Base-by-base conservation (phyloP, 768 basidiomycete species). In the Mycena indigotica region DNA sequence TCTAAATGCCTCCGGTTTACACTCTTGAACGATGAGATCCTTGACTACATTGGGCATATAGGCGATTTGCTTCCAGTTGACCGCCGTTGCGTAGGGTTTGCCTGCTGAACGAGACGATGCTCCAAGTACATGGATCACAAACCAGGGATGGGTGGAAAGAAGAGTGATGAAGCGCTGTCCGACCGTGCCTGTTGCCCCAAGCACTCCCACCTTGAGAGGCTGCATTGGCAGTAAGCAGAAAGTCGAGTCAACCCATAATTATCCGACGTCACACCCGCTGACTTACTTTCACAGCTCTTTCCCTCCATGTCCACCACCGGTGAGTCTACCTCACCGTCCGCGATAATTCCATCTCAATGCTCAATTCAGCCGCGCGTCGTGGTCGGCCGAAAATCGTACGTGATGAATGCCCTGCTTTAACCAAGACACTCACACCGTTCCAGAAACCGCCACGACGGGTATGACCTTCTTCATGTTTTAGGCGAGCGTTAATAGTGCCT, bases 81-180 rank as follows among this genome's bases (percentile, higher is more conserved):
- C 82, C 12, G 88, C 92, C 30, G 80, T 75, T 26, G 72, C 66
- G 70, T 98, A 99, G 39, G 78, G 69, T 68, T 93, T 92, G 10
- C 93, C 93, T 15, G 93, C 93, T 1, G 93, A 95, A 66, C 94
- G 73, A 1, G 87, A 74, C 10, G 93, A 96, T 40, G 97, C 97
- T 38, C 95, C 96, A 39, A 99, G 83, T 0, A 85, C 87, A 70
- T 89, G 86, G 63, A 98, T 80, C 57, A 78, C 75, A 73, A 99
- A 98, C 85, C 89, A 98, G 0, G 96, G 95, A 69, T 99, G 97
- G 5, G 76, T 69, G 3, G 92, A 79, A 48, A 99, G 88, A 48
- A 98, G 85, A 50, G 85, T 81, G 72, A 98, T 90, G 73, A 98
- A 99, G 38, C 95, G 84, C 73, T 98, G 96, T 23, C 96, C 95